A percentile compares a stretch with the other conserved stretches of the same genome.
Conservation (phyloP, 352 stramenopile species). For the Phytophthora uliginosa region DNA sequence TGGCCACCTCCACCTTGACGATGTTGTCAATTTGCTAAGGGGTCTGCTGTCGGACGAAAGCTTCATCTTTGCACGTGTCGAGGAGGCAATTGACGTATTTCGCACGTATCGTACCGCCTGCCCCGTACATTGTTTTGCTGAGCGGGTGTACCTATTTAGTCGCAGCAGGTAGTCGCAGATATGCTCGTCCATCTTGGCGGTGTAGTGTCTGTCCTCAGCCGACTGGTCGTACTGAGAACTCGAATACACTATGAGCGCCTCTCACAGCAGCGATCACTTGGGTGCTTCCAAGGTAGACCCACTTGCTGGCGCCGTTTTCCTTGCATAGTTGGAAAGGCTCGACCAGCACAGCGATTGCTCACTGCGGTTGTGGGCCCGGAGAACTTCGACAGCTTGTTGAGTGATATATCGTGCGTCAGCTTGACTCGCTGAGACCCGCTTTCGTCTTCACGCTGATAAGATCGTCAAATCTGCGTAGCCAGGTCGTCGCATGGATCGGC, state of each 20-base stretch:
- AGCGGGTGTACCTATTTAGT: not conserved
- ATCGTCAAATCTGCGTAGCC: not conserved
- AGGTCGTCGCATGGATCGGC: not conserved
- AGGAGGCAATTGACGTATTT: not conserved
- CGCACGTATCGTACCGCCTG: too few species aligned
- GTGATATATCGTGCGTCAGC: not conserved
- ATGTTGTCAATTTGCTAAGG: not conserved
- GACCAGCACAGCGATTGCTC: not conserved
- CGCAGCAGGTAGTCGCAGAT: not conserved
- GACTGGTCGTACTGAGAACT: too few species aligned
- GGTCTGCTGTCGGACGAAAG: not conserved
- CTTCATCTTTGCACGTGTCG: not conserved
- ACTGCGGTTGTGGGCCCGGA: not conserved
- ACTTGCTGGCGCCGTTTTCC: too few species aligned
- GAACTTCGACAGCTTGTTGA: not conserved
- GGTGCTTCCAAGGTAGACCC: too few species aligned
- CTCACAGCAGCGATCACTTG: too few species aligned
- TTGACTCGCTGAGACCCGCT: not conserved
- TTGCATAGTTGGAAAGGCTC: too few species aligned
- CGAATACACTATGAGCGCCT: too few species aligned
- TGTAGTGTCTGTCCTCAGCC: too few species aligned
- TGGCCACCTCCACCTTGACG: not conserved
- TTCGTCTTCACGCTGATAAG: not conserved
- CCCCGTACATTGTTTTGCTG: not conserved
- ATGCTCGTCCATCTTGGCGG: too few species aligned